These are phyloP conservation scores for Thermomyces lanuginosus DNA, from an alignment of 2,329 filamentous ascomycete species.

Conservation along the genomic window DNA sequence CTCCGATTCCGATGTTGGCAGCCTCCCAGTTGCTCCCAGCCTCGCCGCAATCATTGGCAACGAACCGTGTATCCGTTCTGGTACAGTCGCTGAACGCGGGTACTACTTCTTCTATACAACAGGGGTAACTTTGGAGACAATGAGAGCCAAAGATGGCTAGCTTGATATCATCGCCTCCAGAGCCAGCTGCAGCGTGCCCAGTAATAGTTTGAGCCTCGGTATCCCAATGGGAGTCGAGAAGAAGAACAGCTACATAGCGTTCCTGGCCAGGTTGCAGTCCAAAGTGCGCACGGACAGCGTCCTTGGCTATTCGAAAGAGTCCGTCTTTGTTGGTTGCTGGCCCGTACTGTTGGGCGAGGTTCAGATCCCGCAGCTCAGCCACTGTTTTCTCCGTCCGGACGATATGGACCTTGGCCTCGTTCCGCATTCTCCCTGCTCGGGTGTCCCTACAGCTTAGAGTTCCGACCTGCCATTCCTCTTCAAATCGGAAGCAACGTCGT, in stretches of 20 bases:
- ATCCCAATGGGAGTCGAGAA: constrained; percentile 85
- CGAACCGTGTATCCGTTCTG: constrained; percentile 59
- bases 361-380: constrained; percentile 61
- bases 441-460: constrained; percentile 62
- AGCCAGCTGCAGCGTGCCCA: constrained; percentile 73
- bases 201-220: constrained; percentile 50
- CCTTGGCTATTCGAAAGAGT: constrained; percentile 58
- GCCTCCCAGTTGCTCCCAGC: constrained; percentile 87
- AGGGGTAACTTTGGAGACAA: constrained; percentile 77
- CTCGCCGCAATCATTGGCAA: constrained; percentile 76
- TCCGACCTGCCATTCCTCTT: constrained; percentile 86
- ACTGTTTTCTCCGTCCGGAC: constrained; percentile 72
- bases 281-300: constrained; percentile 67
- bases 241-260: constrained; percentile 71
- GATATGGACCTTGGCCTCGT: constrained; percentile 78
- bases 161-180: constrained; percentile 53
- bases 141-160: constrained; percentile 88
- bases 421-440: constrained; percentile 58
- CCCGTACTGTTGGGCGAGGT: constrained; percentile 61
- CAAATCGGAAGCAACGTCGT: constrained; percentile 71
- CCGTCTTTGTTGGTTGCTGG: constrained; percentile 54
- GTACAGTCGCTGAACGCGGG: constrained; percentile 84
- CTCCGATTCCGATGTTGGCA: constrained; percentile 86
- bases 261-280: constrained; percentile 58
- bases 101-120: constrained; percentile 75